phyloP scores from a whole-genome alignment of 345 rosid genomes.

The Lumnitzera littorea region DNA sequence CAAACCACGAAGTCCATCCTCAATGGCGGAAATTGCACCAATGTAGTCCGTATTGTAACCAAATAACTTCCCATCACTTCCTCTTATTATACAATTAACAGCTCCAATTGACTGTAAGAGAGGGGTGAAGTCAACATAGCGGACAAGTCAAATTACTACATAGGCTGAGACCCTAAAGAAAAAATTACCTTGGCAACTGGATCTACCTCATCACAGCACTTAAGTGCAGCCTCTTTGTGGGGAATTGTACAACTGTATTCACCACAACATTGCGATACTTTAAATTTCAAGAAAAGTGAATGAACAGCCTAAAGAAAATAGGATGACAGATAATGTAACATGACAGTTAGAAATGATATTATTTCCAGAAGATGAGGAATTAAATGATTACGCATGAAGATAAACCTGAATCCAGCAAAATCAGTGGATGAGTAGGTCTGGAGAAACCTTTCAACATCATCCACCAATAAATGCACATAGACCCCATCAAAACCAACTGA shows the following conservation, averaged over 20 bases:
- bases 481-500: conserved; percentile 73
- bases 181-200: conserved; percentile 74
- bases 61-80: conserved; percentile 63
- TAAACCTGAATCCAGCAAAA: conserved; percentile 90
- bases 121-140: neutral
- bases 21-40: conserved; percentile 96
- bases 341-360: neutral
- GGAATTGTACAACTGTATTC: conserved; percentile 81
- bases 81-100: conserved; percentile 75
- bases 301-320: too few relatives aligned
- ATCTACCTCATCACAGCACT: conserved; percentile 82
- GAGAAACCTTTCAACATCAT: conserved; percentile 65
- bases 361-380: neutral
- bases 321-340: too few relatives aligned
- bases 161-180: too few relatives aligned
- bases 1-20: conserved; percentile 80
- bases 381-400: neutral
- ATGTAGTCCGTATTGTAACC: conserved; percentile 86
- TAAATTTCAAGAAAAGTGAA: too few relatives aligned
- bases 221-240: conserved; percentile 79
- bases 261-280: conserved; percentile 4
- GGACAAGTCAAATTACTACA: too few relatives aligned
- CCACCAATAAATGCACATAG: conserved; percentile 72
- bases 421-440: conserved; percentile 69
- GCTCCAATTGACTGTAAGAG: conserved; percentile 83